Base-by-base conservation (phyloP, 2,329 filamentous ascomycete species). In the Ceratocystis colombiana region DNA sequence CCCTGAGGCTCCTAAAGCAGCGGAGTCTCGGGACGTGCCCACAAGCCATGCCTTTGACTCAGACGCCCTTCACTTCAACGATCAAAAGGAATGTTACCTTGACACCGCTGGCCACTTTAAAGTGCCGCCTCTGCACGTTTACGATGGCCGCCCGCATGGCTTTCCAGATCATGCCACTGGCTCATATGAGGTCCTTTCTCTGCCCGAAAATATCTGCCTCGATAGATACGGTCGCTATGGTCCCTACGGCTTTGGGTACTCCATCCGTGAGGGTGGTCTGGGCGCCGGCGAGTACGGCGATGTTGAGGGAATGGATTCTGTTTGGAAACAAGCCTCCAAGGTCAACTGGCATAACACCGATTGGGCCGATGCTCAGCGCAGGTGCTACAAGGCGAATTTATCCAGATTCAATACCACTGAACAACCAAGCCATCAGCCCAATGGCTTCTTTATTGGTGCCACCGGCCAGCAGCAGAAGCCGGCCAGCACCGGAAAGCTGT, bases 221-320 rank as follows among this genome's bases (percentile, higher is more conserved):
- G 94, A 99, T 71, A 83, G 94, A 1, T 96, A 89, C 73, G 93
- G 93, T 2, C 84, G 91, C 69, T 84, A 94, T 37, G 92, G 90
- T 0, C 89, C 93, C 0, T 99, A 99, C 71, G 93, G 93, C 0
- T 84, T 90, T 68, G 93, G 93, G 7, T 97, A 97, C 74, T 89
- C 88, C 41, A 79, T 82, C 44, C 85, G 85, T 67, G 85, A 82
- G 69, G 93, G 93, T 12, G 93, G 93, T 1, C 85, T 88, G 30
- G 91, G 93, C 3, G 86, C 89, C n/a, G 92, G 90, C 10, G 83
- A 95, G 74, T 86, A 91, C 71, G 90, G 90, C 25, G 89, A 96
- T 69, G 85, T 82, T 62, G 88, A 94, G 70, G 92, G 90, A 2
- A 82, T 85, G n/a, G 88, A 92, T 53, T 78, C 82, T 25, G 86